Evolutionary conservation across 176 grass and related monocot species (phyloP).

Genomic region (Carex scoparia): DNA sequence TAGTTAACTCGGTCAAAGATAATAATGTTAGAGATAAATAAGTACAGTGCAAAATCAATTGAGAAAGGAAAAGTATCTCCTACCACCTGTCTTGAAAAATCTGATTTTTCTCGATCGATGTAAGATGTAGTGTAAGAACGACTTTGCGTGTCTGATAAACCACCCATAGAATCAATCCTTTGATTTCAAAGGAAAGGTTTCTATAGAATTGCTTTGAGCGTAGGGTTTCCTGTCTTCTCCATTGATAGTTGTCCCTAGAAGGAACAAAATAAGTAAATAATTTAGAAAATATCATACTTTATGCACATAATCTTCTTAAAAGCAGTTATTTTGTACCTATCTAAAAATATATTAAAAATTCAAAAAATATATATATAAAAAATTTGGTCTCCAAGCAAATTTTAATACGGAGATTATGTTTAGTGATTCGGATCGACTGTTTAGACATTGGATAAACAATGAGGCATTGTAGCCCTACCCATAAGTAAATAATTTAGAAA

Average conservation of each 20-base stretch:
- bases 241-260: constrained; percentile 35
- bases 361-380: too few relatives aligned
- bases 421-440: too few relatives aligned
- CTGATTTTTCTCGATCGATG: constrained; percentile 13
- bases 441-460: too few relatives aligned
- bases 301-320: too few relatives aligned
- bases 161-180: neutral
- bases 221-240: too few relatives aligned
- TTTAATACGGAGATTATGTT: too few relatives aligned
- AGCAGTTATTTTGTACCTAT: too few relatives aligned
- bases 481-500: too few relatives aligned
- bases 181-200: neutral
- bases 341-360: too few relatives aligned
- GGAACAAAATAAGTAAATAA: neutral
- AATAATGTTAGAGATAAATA: neutral
- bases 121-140: constrained; percentile 41
- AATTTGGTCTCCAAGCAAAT: too few relatives aligned
- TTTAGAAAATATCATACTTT: too few relatives aligned
- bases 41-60: neutral
- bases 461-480: too few relatives aligned
- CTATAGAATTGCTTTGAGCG: neutral
- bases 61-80: neutral
- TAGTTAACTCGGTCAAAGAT: neutral
- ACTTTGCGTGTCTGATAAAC: constrained; percentile 19
- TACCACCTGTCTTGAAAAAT: constrained; percentile 32